phyloP scores from a whole-genome alignment of 768 basidiomycete genomes.

The Hypholoma fasciculare region DNA sequence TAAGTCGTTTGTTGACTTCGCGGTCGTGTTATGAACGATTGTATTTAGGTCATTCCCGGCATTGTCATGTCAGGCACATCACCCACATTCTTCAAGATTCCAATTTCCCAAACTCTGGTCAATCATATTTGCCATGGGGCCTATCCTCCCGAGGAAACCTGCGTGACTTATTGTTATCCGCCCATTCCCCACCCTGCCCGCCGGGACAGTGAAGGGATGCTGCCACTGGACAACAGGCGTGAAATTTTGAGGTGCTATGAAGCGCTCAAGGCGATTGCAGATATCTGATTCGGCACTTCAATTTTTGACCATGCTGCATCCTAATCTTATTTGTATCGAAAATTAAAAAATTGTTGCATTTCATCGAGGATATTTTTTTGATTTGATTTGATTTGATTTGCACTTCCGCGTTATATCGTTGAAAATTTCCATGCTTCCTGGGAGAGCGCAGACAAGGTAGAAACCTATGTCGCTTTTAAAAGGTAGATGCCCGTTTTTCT shows the following conservation, averaged over 20 bases:
- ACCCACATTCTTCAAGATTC: conserved; percentile 32
- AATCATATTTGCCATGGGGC: conserved; percentile 10
- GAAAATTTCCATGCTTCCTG: no score
- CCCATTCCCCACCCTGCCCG: conserved; percentile 16
- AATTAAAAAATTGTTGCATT: no score
- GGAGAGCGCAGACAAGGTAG: no score
- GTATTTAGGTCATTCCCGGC: conserved; percentile 25
- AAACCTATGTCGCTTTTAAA: no score
- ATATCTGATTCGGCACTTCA: not conserved
- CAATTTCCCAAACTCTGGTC: conserved; percentile 21
- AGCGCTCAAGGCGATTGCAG: conserved; percentile 26
- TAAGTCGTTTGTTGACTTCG: not conserved
- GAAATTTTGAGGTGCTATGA: conserved; percentile 28
- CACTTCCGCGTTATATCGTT: no score
- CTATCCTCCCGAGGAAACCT: conserved; percentile 19
- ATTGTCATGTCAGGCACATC: conserved; percentile 29
- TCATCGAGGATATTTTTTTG: no score
- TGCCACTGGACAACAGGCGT: conserved; percentile 27
- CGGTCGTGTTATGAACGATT: no score
- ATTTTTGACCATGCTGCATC: no score
- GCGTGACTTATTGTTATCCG: conserved; percentile 11
- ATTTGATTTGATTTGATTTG: no score
- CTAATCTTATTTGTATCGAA: no score
- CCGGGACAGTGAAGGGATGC: conserved; percentile 28
- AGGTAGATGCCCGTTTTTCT: no score